Evolutionary conservation across 805 yeast genomes (phyloP), one percentile per base, ranked within the genome.

Genomic region (Maudiozyma saulgeensis): DNA sequence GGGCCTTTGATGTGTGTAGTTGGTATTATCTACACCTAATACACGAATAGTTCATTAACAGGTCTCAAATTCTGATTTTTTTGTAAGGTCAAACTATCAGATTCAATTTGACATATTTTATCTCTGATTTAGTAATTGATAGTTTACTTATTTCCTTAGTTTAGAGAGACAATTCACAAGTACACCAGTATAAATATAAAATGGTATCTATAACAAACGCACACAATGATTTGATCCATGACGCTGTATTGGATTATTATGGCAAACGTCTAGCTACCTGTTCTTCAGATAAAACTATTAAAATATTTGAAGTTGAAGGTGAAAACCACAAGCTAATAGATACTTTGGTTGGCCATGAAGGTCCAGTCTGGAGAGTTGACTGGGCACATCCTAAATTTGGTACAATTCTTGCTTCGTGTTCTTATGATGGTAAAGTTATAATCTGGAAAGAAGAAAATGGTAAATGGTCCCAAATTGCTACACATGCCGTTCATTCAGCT

Each of bases 311-410:
- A 57, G 82, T 91, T 42, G 91, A 87, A 45, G 93, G 91, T 38
- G 95, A 87, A 43, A 79, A 74, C 60, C 91, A 88, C 67, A 84
- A 77, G 63, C 74, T 89, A 46, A 76, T 84, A 18, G 96, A 89
- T 56, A 90, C 98, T 1, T 73, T 93, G 54, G 75, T 79, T 45
- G 97, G 95, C 38, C 99, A 93, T 68, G 96, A 89, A 54, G 99
- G 98, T 34, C 98, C 99, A 12, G 97, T 93, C 44, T 93, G 99
- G 99, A 96, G 91, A 70, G 95, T 89, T 19, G 80, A 87, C 48
- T 93, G 99, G 99, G 98, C 98, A 2, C 99, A 93, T 66, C 99
- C 99, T 32, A 91, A 91, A 67, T 93, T 91, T 63, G 99, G 99
- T 39, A 84, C 88, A 13, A 87, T 91, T 54, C 75, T 93, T 55